Percentiles rank a stretch among this genome's conserved stretches.
These are phyloP conservation scores for Metschnikowia lochheadii DNA, from an alignment of 805 yeast genomes.

Conservation along the genomic window DNA sequence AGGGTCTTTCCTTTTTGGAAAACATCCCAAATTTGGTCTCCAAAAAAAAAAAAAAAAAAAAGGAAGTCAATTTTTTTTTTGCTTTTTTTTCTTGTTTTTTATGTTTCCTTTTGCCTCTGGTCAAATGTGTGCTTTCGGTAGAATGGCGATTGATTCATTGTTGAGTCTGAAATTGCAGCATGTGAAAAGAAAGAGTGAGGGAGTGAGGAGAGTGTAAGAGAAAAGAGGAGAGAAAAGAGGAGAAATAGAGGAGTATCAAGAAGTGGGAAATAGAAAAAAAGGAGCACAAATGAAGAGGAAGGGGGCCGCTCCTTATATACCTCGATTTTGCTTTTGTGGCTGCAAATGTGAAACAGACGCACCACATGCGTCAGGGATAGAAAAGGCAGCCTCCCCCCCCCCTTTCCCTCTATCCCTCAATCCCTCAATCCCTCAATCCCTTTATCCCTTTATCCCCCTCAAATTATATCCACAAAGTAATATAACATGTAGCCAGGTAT, in stretches of 20 bases:
- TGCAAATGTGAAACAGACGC: constrained; percentile 2
- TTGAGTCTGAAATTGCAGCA: not conserved
- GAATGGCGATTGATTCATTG: no score
- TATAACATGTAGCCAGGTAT: not conserved
- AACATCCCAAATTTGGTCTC: no score
- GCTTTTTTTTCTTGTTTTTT: no score
- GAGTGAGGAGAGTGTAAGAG: not conserved
- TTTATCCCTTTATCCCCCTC: not conserved
- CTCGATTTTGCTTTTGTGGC: constrained; percentile 1
- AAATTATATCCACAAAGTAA: not conserved
- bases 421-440: not conserved
- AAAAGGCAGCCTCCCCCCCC: not conserved
- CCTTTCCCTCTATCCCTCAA: not conserved
- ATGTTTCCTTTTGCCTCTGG: no score
- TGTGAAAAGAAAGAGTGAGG: not conserved
- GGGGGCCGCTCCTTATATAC: not conserved
- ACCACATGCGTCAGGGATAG: not conserved
- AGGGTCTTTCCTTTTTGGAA: not conserved
- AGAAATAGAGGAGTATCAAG: no score
- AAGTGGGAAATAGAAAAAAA: not conserved
- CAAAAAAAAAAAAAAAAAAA: no score
- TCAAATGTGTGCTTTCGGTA: no score
- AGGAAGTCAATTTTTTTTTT: no score
- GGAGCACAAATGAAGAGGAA: no score
- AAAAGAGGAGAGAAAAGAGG: not conserved